Evolutionary conservation across 768 basidiomycete species (phyloP), one percentile per base, ranked within the genome.

Genomic region (Pulveroboletus sp.): DNA sequence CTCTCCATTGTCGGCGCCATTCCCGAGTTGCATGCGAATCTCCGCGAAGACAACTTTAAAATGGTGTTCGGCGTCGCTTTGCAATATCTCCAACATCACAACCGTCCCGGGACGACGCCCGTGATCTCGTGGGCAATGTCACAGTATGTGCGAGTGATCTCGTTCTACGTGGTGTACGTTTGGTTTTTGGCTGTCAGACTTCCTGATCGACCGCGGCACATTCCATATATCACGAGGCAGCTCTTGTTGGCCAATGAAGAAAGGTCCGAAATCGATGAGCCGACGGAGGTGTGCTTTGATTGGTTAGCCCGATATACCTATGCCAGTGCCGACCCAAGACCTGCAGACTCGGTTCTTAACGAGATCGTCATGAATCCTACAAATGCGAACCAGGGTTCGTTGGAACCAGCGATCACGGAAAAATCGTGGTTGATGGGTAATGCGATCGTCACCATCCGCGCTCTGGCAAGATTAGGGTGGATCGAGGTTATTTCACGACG

Each of bases 271-370:
- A 73, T 94, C 6, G 96, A 98, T 65, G 91, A 89, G 51, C 85
- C 86, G 23, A 90, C 93, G 0, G 92, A 97, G 63, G 95, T 98
- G 30, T 95, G 92, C 68, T 94, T 98, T 62, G 96, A 99, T 65
- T 98, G 94, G 93, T 76, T 99, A 16, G 87, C 92, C 10, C 78
- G 96, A 16, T 96, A 96, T 64, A 87, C 95, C 0, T 97, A 94
- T 60, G 92, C 86, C 13, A 93, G 87, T 60, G 92, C 93, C 14
- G 93, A 96, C 63, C 94, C 95, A 1, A 81, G 89, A 14, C 92
- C 95, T 2, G 81, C 92, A 1, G 78, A 76, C 27, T 91, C 90
- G 1, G 75, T 85, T 43, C 76, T 97, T 47, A 81, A 78, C 53
- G 87, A 93, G 30, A 81, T 93, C 45, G 76, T 95, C 43, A 84